Conservation (phyloP, 148 eudicot species). For the Polygonum maritimum region DNA sequence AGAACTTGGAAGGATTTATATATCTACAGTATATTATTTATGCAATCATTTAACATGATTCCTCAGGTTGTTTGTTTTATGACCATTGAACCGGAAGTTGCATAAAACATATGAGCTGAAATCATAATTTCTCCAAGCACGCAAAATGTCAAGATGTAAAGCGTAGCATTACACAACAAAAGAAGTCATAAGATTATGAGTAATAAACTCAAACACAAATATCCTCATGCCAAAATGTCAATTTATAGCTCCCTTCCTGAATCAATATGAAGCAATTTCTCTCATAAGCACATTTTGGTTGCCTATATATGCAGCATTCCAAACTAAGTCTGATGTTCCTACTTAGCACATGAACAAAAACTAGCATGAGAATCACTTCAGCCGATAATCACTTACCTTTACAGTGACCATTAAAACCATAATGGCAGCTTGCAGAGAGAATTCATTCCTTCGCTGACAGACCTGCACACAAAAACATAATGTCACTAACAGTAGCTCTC, state of each 20-base stretch:
- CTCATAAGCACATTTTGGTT: background rate
- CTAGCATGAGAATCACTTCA: background rate
- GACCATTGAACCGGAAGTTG: background rate
- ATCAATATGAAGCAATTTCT: background rate
- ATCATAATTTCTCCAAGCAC: background rate
- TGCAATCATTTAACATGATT: background rate
- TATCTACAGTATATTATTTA: background rate
- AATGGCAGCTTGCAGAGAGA: constrained; percentile 3
- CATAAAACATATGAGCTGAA: background rate
- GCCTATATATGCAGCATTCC: background rate
- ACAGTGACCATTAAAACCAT: constrained; percentile 10
- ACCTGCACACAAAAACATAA: constrained; percentile 1
- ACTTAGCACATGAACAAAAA: background rate
- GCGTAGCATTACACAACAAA: background rate
- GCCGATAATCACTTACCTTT: background rate
- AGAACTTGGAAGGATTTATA: background rate
- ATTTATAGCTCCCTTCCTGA: background rate
- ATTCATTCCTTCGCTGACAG: background rate
- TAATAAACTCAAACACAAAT: background rate
- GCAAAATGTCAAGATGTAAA: background rate
- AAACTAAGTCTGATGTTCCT: background rate
- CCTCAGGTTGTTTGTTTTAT: background rate
- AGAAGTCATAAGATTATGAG: background rate
- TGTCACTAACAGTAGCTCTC: background rate
- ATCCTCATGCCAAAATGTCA: background rate